Conservation (phyloP, 441 rosid species). For the Jatropha podagrica region DNA sequence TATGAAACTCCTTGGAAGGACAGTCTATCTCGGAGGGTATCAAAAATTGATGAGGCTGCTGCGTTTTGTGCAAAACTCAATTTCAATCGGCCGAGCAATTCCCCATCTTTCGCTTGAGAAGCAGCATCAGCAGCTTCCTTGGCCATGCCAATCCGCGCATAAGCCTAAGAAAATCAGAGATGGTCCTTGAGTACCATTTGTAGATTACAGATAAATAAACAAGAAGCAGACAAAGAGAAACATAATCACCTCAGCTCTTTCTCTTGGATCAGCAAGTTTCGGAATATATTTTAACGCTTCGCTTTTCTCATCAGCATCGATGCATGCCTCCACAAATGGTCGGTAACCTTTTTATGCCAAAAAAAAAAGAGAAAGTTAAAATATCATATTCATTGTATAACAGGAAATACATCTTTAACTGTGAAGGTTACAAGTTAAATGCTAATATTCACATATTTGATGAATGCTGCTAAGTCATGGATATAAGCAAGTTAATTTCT, state of each 20-base stretch:
- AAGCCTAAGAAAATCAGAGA: constrained; percentile 48
- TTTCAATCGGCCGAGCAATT: constrained; percentile 81
- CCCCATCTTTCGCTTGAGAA: constrained; percentile 95
- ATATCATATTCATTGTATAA: background rate
- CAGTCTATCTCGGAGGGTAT: constrained; percentile 72
- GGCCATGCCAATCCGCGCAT: constrained; percentile 95
- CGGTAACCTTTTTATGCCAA: constrained; percentile 61
- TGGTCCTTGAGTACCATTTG: background rate
- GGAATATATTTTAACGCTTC: constrained; percentile 97
- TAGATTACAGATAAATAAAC: background rate
- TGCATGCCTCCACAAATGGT: constrained; percentile 97
- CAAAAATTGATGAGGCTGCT: constrained; percentile 83
- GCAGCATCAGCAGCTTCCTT: constrained; percentile 99
- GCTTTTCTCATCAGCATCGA: constrained; percentile 83
- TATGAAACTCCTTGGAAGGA: constrained; percentile 80
- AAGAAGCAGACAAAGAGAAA: background rate
- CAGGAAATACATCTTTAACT: background rate
- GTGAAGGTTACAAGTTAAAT: too few relatives aligned
- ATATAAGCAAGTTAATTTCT: background rate
- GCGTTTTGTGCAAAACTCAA: constrained; percentile 84
- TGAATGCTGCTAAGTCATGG: background rate
- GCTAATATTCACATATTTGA: background rate
- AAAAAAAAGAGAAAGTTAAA: background rate
- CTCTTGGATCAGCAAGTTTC: constrained; percentile 81
- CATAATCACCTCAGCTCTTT: constrained; percentile 77